Evolutionary conservation across 345 rosid genomes (phyloP).

Genomic region (Citrus mangshanensis): DNA sequence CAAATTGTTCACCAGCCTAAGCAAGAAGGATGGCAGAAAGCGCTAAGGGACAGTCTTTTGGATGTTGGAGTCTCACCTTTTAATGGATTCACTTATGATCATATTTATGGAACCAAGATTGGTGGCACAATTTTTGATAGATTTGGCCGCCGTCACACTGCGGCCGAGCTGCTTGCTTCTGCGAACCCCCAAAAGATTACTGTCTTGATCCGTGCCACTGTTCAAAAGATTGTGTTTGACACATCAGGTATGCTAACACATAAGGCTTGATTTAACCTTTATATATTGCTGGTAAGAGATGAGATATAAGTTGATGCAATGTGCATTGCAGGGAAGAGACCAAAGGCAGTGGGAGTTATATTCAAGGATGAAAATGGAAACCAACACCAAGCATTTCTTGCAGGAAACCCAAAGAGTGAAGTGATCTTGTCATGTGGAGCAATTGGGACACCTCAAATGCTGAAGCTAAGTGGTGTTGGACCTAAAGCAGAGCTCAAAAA

Average conservation of each 20-base stretch:
- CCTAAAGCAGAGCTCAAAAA: conserved; percentile 64
- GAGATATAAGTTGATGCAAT: not conserved
- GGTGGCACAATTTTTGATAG: conserved; percentile 93
- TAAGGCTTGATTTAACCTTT: not conserved
- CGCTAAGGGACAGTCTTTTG: conserved; percentile 67
- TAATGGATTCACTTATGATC: conserved; percentile 92
- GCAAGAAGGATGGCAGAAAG: conserved; percentile 70
- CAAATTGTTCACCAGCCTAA: conserved; percentile 71
- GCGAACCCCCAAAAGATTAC: conserved; percentile 64
- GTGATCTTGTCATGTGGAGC: conserved; percentile 84
- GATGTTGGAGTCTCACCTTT: conserved; percentile 81
- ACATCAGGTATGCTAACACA: conserved; percentile 36
- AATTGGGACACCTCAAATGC: conserved; percentile 84
- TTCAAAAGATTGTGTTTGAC: conserved; percentile 73
- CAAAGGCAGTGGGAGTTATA: conserved; percentile 73
- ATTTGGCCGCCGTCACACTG: conserved; percentile 86
- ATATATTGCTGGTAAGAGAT: not conserved
- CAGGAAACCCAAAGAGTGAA: conserved; percentile 55
- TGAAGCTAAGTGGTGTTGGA: conserved; percentile 88
- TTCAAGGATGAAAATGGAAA: conserved; percentile 87
- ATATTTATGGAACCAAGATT: conserved; percentile 82
- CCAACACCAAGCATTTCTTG: conserved; percentile 59
- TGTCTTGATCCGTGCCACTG: conserved; percentile 77
- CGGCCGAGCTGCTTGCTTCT: conserved; percentile 86
- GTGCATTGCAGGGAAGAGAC: conserved; percentile 43